Conservation (phyloP, 352 stramenopile genomes). For the Plasmopara halstedii region DNA sequence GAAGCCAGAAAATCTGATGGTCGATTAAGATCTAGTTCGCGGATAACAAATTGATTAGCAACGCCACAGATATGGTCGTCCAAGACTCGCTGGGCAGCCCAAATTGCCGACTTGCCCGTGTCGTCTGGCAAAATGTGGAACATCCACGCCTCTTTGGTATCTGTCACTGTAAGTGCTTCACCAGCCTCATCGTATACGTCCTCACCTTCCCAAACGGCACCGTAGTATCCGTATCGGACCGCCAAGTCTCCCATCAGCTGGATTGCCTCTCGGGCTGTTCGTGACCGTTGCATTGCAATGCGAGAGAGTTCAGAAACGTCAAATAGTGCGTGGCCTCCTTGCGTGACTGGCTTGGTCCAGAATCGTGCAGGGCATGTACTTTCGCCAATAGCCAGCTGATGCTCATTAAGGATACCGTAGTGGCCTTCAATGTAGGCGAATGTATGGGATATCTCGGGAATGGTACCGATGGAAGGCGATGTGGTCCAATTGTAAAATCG, state of each 20-base stretch:
- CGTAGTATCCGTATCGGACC: constrained; percentile 91
- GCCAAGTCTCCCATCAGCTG: constrained; percentile 92
- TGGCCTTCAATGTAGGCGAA: constrained; percentile 75
- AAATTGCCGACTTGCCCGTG: constrained; percentile 88
- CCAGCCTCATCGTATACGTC: constrained; percentile 62
- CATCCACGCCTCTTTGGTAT: constrained; percentile 90
- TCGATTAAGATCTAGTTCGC: constrained; percentile 70
- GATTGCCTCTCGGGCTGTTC: constrained; percentile 73
- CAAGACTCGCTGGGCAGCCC: constrained; percentile 88
- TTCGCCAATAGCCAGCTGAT: constrained; percentile 74
- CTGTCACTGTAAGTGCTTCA: constrained; percentile 87
- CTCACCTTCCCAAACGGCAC: constrained; percentile 70
- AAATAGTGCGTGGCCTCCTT: constrained; percentile 83
- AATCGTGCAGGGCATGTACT: constrained; percentile 72
- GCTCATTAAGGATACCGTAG: constrained; percentile 82
- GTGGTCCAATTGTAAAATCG: constrained; percentile 63
- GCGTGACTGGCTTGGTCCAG: constrained; percentile 41
- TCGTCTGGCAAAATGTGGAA: constrained; percentile 94
- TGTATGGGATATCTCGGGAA: constrained; percentile 53
- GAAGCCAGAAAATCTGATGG: constrained; percentile 85
- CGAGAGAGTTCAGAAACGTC: constrained; percentile 82
- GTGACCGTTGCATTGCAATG: constrained; percentile 82
- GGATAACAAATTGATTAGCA: constrained; percentile 94
- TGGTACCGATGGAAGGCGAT: constrained; percentile 52
- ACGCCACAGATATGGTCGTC: constrained; percentile 81